Conservation (phyloP, 257 asterid species). For the Nicotiana attenuata region DNA sequence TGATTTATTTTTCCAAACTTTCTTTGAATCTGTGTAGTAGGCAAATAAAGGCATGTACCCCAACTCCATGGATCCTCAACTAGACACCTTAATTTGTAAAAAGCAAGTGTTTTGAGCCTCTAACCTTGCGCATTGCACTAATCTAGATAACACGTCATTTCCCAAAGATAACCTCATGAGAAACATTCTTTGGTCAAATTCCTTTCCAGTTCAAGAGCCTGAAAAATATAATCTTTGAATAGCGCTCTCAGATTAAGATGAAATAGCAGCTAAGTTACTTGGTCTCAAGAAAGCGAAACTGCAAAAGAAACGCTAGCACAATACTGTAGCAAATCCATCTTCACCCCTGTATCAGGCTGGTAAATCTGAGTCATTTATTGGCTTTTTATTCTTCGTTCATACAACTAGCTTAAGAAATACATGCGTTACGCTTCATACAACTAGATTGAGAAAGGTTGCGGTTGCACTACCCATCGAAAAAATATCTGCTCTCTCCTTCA, state of each 20-base stretch:
- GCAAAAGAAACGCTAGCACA: slow-evolving; percentile 8
- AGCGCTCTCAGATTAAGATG: slow-evolving; percentile 78
- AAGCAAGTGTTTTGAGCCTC: no score
- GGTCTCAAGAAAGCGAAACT: slow-evolving; percentile 54
- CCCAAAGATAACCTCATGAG: slow-evolving; percentile 20
- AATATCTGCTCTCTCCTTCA: no score
- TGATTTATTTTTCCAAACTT: neutral
- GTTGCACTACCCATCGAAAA: no score
- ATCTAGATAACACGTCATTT: neutral
- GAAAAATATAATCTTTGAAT: slow-evolving; percentile 11
- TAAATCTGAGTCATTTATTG: neutral
- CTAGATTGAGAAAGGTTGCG: no score
- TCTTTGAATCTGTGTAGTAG: neutral
- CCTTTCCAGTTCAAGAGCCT: slow-evolving; percentile 31
- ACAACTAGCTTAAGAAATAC: no score
- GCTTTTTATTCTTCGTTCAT: neutral
- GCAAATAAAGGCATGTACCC: no score
- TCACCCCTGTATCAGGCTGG: neutral
- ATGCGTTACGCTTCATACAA: no score
- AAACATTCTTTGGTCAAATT: slow-evolving; percentile 35
- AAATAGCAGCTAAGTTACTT: slow-evolving; percentile 57
- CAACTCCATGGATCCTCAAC: no score
- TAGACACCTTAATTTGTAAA: no score
- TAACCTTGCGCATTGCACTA: no score
- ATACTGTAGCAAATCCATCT: neutral